Conservation (phyloP, 768 basidiomycete species). For the Mrakia gelida region DNA sequence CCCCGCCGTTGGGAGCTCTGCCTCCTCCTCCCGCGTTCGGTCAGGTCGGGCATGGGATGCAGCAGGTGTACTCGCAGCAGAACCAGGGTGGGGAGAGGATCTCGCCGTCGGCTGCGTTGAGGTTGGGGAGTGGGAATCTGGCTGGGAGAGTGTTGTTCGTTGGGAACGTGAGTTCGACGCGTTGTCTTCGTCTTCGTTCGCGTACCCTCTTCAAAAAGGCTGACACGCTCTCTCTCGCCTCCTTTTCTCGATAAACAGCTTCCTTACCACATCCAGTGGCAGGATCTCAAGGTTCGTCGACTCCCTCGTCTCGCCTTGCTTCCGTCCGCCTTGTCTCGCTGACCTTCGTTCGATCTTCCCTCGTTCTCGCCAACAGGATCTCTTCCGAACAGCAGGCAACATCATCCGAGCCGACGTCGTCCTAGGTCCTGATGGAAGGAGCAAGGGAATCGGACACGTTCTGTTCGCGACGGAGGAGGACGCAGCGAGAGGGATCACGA, state of each 20-base stretch:
- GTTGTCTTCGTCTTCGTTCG: no score
- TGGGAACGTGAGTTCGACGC: constrained; percentile 65
- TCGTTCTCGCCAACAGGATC: constrained; percentile 48
- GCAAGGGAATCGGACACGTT: constrained; percentile 89
- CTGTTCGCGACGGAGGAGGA: constrained; percentile 77
- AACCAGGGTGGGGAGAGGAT: background rate
- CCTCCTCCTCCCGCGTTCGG: constrained; percentile 23
- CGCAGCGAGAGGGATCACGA: constrained; percentile 46
- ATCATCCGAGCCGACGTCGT: constrained; percentile 80
- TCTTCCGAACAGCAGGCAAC: constrained; percentile 87
- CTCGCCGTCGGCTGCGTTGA: background rate
- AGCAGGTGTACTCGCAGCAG: constrained; percentile 1
- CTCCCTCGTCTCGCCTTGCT: no score
- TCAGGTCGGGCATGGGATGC: constrained; percentile 1
- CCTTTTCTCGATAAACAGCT: constrained; percentile 34
- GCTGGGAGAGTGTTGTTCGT: constrained; percentile 60
- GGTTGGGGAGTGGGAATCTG: constrained; percentile 15
- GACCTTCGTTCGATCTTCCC: no score
- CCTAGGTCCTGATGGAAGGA: constrained; percentile 79
- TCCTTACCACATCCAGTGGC: constrained; percentile 60
- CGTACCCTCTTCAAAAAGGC: no score
- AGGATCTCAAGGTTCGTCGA: constrained; percentile 67
- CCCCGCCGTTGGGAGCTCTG: constrained; percentile 1
- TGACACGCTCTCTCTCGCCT: background rate
- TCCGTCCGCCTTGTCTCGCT: no score